A percentile compares a stretch with the other conserved stretches of the same genome.
phyloP scores from a whole-genome alignment of 2,329 filamentous ascomycete species.

The Colletotrichum gigasporum region DNA sequence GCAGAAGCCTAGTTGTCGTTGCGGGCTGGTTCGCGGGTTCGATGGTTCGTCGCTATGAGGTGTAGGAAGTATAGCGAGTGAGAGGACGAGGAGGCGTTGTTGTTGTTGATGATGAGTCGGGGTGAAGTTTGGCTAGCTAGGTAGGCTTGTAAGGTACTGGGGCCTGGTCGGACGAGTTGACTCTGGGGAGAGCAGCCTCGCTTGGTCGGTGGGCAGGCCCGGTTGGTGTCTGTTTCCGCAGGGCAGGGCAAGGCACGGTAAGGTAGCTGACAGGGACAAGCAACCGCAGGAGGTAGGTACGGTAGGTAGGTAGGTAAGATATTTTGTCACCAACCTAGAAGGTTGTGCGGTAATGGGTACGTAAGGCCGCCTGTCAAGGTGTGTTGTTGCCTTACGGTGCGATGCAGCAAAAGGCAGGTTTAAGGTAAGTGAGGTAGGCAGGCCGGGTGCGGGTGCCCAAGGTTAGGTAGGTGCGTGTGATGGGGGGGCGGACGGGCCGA shows the following conservation, averaged over 20 bases:
- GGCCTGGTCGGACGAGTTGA: conserved; percentile 1
- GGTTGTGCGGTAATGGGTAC: conserved; percentile 12
- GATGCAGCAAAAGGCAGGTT: neutral
- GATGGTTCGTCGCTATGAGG: neutral
- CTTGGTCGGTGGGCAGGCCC: neutral
- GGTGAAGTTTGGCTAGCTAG: neutral
- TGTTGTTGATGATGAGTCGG: neutral
- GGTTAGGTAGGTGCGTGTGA: neutral
- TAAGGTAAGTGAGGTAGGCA: neutral
- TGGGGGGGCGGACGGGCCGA: neutral
- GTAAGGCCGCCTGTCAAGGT: conserved; percentile 5
- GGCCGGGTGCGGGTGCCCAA: neutral
- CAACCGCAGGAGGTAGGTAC: neutral
- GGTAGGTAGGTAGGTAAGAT: neutral
- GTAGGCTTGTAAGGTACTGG: conserved; percentile 5
- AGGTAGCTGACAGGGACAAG: neutral
- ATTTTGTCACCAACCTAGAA: neutral
- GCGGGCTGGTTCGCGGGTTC: neutral
- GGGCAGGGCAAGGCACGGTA: neutral
- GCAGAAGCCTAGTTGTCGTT: neutral
- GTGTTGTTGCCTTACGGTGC: neutral
- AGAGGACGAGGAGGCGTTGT: too few relatives aligned
- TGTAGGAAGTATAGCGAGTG: neutral
- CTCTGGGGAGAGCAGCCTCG: neutral
- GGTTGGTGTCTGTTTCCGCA: neutral